A percentile compares a stretch with the other conserved stretches of the same genome.
phyloP scores from a whole-genome alignment of 2,329 filamentous ascomycete species.

The Elsinoe batatas region DNA sequence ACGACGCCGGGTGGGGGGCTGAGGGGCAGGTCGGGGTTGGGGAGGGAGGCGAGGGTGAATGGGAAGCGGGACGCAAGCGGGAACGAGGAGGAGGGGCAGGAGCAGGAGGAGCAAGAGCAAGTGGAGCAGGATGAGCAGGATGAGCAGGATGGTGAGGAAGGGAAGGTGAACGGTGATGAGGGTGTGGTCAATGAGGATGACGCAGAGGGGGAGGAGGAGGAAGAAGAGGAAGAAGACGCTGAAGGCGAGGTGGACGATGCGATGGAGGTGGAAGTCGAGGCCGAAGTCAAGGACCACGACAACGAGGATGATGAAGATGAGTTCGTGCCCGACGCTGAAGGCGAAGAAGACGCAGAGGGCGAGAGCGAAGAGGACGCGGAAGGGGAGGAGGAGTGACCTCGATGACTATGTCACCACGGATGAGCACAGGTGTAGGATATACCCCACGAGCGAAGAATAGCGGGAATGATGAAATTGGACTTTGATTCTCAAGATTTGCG shows the following conservation, averaged over 20 bases:
- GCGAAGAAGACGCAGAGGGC: slow-evolving; percentile 19
- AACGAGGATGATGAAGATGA: slow-evolving; percentile 13
- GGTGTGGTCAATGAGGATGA: slow-evolving; percentile 21
- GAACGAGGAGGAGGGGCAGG: slow-evolving; percentile 23
- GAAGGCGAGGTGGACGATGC: slow-evolving; percentile 19
- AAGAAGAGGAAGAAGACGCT: slow-evolving; percentile 18
- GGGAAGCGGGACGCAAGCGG: slow-evolving; percentile 29
- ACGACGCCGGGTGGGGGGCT: background rate
- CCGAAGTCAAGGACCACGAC: slow-evolving; percentile 4
- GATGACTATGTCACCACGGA: no score
- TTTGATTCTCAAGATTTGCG: background rate
- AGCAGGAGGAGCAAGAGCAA: slow-evolving; percentile 20
- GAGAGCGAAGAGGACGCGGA: slow-evolving; percentile 17
- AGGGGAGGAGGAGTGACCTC: slow-evolving; percentile 3
- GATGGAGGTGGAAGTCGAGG: slow-evolving; percentile 14
- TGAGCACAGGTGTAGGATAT: background rate
- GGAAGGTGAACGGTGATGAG: slow-evolving; percentile 19
- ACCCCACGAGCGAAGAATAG: background rate
- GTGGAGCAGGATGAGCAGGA: slow-evolving; percentile 21
- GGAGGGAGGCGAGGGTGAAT: slow-evolving; percentile 30
- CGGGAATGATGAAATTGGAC: background rate
- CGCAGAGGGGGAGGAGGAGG: slow-evolving; percentile 23
- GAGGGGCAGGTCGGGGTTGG: slow-evolving; percentile 17
- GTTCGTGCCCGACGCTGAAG: slow-evolving; percentile 15
- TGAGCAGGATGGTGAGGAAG: slow-evolving; percentile 21